Conservation (phyloP, 2,329 filamentous ascomycete species). For the Talaromyces sp. region DNA sequence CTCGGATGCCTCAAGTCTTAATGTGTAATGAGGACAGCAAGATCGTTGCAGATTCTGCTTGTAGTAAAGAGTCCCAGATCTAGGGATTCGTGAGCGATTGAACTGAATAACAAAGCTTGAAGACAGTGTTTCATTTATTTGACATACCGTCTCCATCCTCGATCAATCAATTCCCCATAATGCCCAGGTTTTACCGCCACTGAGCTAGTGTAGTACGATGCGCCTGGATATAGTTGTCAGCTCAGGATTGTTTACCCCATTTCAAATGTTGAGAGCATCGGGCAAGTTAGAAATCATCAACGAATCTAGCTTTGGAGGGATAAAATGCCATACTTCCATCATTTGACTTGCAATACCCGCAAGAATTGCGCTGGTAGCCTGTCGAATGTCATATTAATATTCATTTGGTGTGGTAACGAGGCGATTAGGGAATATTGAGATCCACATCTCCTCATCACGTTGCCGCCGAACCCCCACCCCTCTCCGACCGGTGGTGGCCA, state of each 20-base stretch:
- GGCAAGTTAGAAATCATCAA: not conserved
- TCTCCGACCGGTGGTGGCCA: not conserved
- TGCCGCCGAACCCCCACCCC: not conserved
- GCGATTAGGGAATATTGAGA: not conserved
- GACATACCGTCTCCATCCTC: slow-evolving; percentile 52
- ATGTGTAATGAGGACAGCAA: slow-evolving; percentile 82
- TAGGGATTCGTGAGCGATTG: slow-evolving; percentile 24
- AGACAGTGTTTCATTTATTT: not conserved
- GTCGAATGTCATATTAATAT: slow-evolving; percentile 2
- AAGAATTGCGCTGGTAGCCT: slow-evolving; percentile 50
- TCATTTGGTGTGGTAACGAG: not conserved
- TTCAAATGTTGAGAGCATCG: not conserved
- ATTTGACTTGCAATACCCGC: slow-evolving; percentile 53
- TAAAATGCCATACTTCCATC: slow-evolving; percentile 41
- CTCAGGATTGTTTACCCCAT: not conserved
- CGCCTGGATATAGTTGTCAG: slow-evolving; percentile 37
- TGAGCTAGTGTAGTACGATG: slow-evolving; percentile 51
- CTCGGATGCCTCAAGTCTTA: slow-evolving; percentile 48
- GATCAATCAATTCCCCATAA: slow-evolving; percentile 52
- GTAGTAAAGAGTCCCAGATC: slow-evolving; percentile 54
- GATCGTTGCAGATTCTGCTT: slow-evolving; percentile 66
- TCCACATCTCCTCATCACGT: not conserved
- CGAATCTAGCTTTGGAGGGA: slow-evolving; percentile 1
- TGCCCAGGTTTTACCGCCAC: slow-evolving; percentile 47
- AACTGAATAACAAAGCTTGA: not conserved